Evolutionary conservation across 2,329 filamentous ascomycete genomes (phyloP).

Genomic region (Fusarium sacchari): DNA sequence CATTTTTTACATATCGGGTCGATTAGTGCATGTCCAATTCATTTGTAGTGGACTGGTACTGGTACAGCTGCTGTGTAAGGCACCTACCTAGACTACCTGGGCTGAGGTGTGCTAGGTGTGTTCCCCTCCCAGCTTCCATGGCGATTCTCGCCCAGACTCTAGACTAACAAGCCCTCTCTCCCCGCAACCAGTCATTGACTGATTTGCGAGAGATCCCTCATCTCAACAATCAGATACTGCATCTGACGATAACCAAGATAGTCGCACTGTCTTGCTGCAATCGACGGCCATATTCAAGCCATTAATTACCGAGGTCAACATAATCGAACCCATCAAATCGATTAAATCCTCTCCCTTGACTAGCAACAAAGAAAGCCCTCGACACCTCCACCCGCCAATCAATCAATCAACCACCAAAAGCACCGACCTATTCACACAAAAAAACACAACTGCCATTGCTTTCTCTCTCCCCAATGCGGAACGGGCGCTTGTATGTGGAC

Average conservation of each 20-base stretch:
- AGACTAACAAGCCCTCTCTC: slow-evolving; percentile 41
- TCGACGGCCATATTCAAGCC: neutral
- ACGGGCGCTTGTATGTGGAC: slow-evolving; percentile 50
- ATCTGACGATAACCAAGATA: slow-evolving; percentile 11
- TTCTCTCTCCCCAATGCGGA: slow-evolving; percentile 45
- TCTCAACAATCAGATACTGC: slow-evolving; percentile 16
- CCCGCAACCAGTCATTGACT: slow-evolving; percentile 39
- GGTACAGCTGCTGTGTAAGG: slow-evolving; percentile 17
- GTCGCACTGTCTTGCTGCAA: neutral
- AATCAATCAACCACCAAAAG: slow-evolving; percentile 1
- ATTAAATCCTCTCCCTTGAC: slow-evolving; percentile 1
- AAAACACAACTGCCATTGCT: slow-evolving; percentile 9
- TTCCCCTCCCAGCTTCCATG: slow-evolving; percentile 29
- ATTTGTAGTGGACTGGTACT: slow-evolving; percentile 16
- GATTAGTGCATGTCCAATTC: slow-evolving; percentile 1
- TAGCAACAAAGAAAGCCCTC: slow-evolving; percentile 14
- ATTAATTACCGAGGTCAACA: neutral
- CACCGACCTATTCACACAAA: slow-evolving; percentile 2
- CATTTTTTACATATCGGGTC: slow-evolving; percentile 4
- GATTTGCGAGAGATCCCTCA: slow-evolving; percentile 22
- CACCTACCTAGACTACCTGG: neutral
- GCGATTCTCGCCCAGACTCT: slow-evolving; percentile 29
- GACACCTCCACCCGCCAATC: slow-evolving; percentile 7
- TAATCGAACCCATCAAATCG: neutral
- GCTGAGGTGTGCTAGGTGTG: slow-evolving; percentile 15